Percentiles rank a stretch among this genome's conserved stretches.
These are phyloP conservation scores for Aspergillus hiratsukae DNA, from an alignment of 2,329 filamentous ascomycete species.

Conservation along the genomic window DNA sequence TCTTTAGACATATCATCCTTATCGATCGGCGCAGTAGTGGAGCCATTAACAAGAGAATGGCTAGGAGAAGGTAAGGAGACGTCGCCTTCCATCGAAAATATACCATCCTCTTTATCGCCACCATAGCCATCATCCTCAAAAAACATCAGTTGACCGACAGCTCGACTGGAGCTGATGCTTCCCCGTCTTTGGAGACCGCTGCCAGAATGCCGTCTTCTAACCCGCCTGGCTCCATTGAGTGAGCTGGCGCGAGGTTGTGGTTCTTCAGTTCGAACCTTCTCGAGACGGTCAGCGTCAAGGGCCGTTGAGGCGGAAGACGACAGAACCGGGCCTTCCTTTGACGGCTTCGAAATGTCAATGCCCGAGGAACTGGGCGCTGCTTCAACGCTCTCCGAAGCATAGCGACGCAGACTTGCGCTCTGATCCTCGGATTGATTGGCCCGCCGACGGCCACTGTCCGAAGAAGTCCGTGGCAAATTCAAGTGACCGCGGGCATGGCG, in stretches of 20 bases:
- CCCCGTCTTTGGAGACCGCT: constrained; percentile 73
- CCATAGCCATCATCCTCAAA: constrained; percentile 85
- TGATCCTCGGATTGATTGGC: constrained; percentile 33
- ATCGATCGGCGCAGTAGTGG: constrained; percentile 12
- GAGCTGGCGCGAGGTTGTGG: constrained; percentile 44
- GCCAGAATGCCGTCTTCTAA: constrained; percentile 74
- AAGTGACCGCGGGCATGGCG: constrained; percentile 62
- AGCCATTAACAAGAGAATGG: constrained; percentile 2
- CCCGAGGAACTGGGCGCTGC: constrained; percentile 19
- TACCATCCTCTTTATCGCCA: constrained; percentile 68
- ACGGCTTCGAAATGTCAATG: constrained; percentile 25
- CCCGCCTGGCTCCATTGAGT: constrained; percentile 26
- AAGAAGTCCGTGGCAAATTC: constrained; percentile 51
- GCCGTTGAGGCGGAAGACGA: constrained; percentile 38
- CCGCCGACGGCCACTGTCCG: constrained; percentile 28
- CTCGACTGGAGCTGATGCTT: constrained; percentile 63
- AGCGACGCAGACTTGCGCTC: constrained; percentile 20
- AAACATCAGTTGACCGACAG: constrained; percentile 82
- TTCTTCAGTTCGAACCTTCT: constrained; percentile 32
- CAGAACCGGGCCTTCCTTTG: constrained; percentile 25
- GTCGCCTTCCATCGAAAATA: constrained; percentile 64
- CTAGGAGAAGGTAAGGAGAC: constrained; percentile 11
- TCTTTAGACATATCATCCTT: constrained; percentile 1
- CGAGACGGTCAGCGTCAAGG: constrained; percentile 31
- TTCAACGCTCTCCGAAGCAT: constrained; percentile 14